Evolutionary conservation across 73 alveolate species (phyloP).

Genomic region (Effrenium voratum): DNA sequence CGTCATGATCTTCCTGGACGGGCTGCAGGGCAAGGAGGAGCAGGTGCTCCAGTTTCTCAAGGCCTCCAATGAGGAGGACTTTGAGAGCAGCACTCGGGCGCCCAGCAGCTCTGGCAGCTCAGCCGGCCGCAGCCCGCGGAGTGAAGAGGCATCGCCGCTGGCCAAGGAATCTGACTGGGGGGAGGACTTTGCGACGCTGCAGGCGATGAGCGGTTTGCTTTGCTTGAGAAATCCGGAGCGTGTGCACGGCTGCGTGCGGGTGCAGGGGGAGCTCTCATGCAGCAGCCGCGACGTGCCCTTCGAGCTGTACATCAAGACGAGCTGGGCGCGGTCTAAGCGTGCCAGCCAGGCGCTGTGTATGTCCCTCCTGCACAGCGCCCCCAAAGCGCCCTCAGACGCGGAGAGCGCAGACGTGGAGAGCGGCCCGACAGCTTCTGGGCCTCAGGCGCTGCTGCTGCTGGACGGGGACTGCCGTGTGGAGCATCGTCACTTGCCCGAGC

Average conservation of each 20-base stretch:
- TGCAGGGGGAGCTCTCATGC: neutral
- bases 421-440: too few species aligned
- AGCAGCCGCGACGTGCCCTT: neutral
- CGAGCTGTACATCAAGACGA: neutral
- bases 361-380: neutral
- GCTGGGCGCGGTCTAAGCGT: neutral
- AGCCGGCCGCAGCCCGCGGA: too few species aligned
- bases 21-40: neutral
- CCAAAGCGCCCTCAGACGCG: neutral
- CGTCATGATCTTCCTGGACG: conserved; percentile 1
- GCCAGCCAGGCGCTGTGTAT: conserved; percentile 18
- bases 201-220: neutral
- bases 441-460: neutral
- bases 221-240: neutral
- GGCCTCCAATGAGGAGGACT: neutral
- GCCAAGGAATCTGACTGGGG: neutral
- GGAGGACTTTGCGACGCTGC: neutral
- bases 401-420: conserved; percentile 1
- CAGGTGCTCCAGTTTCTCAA: neutral
- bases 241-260: conserved; percentile 6
- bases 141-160: neutral
- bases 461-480: conserved; percentile 29
- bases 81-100: neutral
- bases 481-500: neutral
- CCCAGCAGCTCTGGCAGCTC: too few species aligned